Percentiles rank a stretch among this genome's conserved stretches.
Conservation (phyloP, 2,329 filamentous ascomycete genomes). For the Xylaria sp. region DNA sequence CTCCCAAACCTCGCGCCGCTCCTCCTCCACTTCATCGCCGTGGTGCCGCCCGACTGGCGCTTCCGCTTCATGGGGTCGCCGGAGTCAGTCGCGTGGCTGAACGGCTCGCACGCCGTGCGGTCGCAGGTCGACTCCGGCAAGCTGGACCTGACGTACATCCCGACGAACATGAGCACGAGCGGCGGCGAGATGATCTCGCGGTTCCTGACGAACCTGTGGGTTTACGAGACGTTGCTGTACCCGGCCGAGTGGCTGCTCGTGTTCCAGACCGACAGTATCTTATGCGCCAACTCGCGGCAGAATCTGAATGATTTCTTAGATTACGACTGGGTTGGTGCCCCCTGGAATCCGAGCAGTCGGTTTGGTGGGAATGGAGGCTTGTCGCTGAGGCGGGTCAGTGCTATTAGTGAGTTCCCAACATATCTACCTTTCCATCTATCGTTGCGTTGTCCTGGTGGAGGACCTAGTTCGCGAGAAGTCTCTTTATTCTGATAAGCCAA, state of each 20-base stretch:
- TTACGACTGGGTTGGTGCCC: slow-evolving; percentile 56
- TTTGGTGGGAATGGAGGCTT: slow-evolving; percentile 65
- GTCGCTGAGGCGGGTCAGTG: slow-evolving; percentile 63
- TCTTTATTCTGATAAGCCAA: not conserved
- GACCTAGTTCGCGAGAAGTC: no score
- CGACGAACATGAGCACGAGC: slow-evolving; percentile 61
- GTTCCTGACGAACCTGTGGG: slow-evolving; percentile 63
- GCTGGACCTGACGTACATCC: slow-evolving; percentile 63
- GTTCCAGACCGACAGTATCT: slow-evolving; percentile 66
- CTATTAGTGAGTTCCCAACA: slow-evolving; percentile 51
- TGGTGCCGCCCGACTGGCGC: slow-evolving; percentile 67
- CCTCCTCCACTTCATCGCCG: slow-evolving; percentile 66
- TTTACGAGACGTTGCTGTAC: slow-evolving; percentile 62
- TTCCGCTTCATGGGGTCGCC: slow-evolving; percentile 66
- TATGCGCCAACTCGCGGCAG: slow-evolving; percentile 63
- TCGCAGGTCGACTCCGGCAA: slow-evolving; percentile 57
- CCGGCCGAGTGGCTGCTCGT: slow-evolving; percentile 66
- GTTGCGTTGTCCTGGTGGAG: not conserved
- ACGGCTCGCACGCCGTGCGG: slow-evolving; percentile 59
- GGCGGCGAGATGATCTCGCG: slow-evolving; percentile 64
- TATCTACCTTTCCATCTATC: not conserved
- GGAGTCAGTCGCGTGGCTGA: slow-evolving; percentile 58
- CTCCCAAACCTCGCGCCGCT: slow-evolving; percentile 63
- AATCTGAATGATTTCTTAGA: slow-evolving; percentile 62
- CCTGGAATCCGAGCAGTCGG: slow-evolving; percentile 54